Evolutionary conservation across 2,329 filamentous ascomycete genomes (phyloP).

Genomic region (Leptographium lundbergii): DNA sequence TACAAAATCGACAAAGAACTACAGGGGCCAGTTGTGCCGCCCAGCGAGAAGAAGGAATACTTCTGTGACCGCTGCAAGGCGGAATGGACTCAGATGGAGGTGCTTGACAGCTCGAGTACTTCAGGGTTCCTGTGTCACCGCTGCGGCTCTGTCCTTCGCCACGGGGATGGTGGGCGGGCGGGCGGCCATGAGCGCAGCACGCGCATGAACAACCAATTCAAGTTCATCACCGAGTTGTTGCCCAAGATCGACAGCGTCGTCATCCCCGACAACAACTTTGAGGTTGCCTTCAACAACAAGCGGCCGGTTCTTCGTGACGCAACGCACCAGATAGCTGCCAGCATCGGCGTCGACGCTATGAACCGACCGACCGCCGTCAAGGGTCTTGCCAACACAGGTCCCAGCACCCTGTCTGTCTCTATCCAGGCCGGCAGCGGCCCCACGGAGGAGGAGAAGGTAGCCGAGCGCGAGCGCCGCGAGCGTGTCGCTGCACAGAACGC

Average conservation of each 20-base stretch:
- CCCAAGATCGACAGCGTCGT: slow-evolving; percentile 63
- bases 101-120: slow-evolving; percentile 60
- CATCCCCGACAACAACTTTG: slow-evolving; percentile 64
- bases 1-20: slow-evolving; percentile 82
- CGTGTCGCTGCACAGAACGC: slow-evolving; percentile 56
- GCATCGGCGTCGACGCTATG: slow-evolving; percentile 41
- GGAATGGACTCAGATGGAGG: slow-evolving; percentile 84
- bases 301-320: slow-evolving; percentile 54
- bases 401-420: slow-evolving; percentile 56
- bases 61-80: slow-evolving; percentile 69
- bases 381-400: slow-evolving; percentile 52
- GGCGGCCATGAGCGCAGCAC: slow-evolving; percentile 63
- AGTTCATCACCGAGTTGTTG: slow-evolving; percentile 63
- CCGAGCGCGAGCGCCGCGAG: slow-evolving; percentile 52
- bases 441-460: slow-evolving; percentile 52
- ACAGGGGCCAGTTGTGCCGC: slow-evolving; percentile 68
- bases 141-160: slow-evolving; percentile 53
- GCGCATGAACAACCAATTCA: slow-evolving; percentile 65
- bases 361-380: slow-evolving; percentile 55
- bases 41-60: slow-evolving; percentile 83
- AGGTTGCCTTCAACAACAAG: slow-evolving; percentile 50
- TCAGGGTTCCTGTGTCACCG: slow-evolving; percentile 72
- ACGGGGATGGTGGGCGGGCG: slow-evolving; percentile 53
- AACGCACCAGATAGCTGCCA: slow-evolving; percentile 50
- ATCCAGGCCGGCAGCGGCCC: slow-evolving; percentile 55